phyloP scores from a whole-genome alignment of 495 filamentous ascomycete genomes.

The Hypoxylon crocopeplum region DNA sequence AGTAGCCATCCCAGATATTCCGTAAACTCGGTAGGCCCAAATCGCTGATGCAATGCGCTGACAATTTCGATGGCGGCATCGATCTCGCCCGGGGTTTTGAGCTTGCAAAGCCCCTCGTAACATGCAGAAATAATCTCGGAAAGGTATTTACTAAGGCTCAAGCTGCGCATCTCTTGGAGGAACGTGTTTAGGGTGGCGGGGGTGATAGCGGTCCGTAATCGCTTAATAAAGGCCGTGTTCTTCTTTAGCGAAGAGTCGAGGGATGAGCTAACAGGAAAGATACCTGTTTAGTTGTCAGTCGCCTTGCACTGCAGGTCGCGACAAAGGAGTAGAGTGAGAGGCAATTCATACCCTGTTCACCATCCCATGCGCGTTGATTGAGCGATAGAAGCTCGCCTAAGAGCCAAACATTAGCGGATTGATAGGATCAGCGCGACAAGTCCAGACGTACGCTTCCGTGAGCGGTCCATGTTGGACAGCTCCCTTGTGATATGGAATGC shows the following conservation, averaged over 20 bases:
- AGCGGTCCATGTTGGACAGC: conserved; percentile 74
- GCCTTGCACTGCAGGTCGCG: neutral
- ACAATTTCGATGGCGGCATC: conserved; percentile 91
- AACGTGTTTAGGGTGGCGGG: conserved; percentile 79
- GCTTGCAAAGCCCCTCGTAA: conserved; percentile 90
- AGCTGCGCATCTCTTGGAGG: conserved; percentile 86
- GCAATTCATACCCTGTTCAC: conserved; percentile 72
- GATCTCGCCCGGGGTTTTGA: conserved; percentile 89
- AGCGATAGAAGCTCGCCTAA: conserved; percentile 87
- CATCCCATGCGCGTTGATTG: conserved; percentile 87
- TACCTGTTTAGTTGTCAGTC: conserved; percentile 59
- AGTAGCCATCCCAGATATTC: conserved; percentile 91
- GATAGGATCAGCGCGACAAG: conserved; percentile 14
- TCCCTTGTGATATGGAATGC: conserved; percentile 24
- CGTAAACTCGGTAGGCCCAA: conserved; percentile 90
- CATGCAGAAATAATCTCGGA: conserved; percentile 98
- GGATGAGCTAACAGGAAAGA: conserved; percentile 78
- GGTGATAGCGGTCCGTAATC: conserved; percentile 87
- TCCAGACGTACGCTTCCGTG: conserved; percentile 73
- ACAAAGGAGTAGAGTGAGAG: conserved; percentile 4
- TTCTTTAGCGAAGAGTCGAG: conserved; percentile 98
- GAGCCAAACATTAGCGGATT: conserved; percentile 37
- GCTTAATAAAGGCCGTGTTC: conserved; percentile 98
- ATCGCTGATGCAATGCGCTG: conserved; percentile 94
- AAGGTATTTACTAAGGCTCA: conserved; percentile 96